These are phyloP conservation scores for Samsoniella hepiali DNA, from an alignment of 2,329 filamentous ascomycete genomes.

Conservation along the genomic window DNA sequence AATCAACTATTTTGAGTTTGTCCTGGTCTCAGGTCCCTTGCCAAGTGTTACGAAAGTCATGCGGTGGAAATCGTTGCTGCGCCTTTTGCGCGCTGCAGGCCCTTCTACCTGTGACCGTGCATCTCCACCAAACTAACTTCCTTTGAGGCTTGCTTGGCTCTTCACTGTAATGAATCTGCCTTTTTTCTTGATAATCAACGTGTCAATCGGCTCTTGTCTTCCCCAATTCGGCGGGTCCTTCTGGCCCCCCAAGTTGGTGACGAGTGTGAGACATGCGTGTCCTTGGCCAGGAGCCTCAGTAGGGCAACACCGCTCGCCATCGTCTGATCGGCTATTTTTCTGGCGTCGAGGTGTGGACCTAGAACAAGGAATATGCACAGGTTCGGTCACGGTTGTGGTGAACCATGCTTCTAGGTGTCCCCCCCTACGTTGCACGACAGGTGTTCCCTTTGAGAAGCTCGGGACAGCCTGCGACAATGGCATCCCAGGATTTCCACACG, in stretches of 20 bases:
- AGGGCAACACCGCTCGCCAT: background rate
- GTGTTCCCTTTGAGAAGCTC: background rate
- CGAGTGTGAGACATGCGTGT: background rate
- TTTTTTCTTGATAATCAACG: background rate
- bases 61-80: background rate
- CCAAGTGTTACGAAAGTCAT: background rate
- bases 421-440: background rate
- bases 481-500: background rate
- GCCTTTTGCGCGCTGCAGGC: background rate
- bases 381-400: background rate
- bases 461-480: background rate
- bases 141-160: background rate
- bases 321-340: background rate
- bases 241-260: background rate
- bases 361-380: background rate
- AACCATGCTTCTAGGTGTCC: too few species aligned
- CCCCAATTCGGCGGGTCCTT: background rate
- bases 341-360: background rate
- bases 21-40: background rate
- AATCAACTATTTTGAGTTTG: background rate
- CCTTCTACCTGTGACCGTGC: background rate
- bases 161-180: background rate
- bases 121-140: background rate
- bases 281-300: background rate
- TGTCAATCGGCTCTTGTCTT: background rate